Percentiles rank a stretch among this genome's conserved stretches.
Evolutionary conservation across 23 red algal genomes (phyloP).

Genomic region (Chondrus crispus): DNA sequence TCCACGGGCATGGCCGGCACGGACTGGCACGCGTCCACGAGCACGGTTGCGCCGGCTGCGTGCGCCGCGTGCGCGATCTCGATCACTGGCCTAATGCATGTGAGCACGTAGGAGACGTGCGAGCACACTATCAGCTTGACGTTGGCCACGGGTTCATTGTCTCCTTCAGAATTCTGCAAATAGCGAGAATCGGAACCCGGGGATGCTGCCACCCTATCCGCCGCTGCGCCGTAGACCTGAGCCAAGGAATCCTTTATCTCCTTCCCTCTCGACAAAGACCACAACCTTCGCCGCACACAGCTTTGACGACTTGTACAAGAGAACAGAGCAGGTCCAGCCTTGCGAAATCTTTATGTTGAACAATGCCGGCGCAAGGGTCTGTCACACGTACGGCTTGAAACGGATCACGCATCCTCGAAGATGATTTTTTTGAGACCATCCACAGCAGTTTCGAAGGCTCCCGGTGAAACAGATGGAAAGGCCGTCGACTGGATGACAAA

Average conservation of each 20-base stretch:
- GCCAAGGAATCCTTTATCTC: no score
- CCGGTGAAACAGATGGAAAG: no score
- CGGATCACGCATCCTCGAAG: neutral
- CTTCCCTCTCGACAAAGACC: no score
- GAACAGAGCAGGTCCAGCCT: no score
- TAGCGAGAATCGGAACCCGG: neutral
- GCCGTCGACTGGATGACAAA: no score
- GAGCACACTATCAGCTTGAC: neutral
- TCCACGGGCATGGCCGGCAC: conserved; percentile 98
- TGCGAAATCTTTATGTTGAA: neutral
- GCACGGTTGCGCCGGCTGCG: conserved; percentile 64
- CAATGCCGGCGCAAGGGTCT: neutral
- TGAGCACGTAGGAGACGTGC: neutral
- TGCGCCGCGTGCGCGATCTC: conserved; percentile 59
- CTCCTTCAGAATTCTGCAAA: no score
- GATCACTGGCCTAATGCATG: conserved; percentile 70
- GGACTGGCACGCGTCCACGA: conserved; percentile 94
- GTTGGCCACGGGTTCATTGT: neutral
- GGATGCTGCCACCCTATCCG: neutral
- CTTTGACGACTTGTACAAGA: no score
- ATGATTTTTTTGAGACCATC: neutral
- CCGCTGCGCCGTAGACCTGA: neutral
- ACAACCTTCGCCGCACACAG: no score
- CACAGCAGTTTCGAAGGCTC: no score
- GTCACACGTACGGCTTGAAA: neutral